A percentile compares a stretch with the other conserved stretches of the same genome.
These are phyloP conservation scores for Musa balbisiana DNA, from an alignment of 202 grass and related monocot genomes.

Conservation along the genomic window DNA sequence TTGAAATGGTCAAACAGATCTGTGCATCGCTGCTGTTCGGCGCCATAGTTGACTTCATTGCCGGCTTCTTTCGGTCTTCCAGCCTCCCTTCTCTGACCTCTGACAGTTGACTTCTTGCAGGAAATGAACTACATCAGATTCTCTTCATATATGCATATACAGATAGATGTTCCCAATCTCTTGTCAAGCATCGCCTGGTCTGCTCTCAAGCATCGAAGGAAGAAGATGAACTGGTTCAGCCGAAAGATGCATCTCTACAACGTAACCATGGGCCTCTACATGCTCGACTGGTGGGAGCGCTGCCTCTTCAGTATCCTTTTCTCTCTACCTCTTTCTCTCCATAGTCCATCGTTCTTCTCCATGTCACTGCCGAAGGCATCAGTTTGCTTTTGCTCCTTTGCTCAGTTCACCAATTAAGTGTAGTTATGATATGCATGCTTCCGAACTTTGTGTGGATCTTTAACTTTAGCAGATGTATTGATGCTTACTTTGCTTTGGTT, in stretches of 20 bases:
- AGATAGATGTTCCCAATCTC: too few species aligned
- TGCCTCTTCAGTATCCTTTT: conserved; percentile 11
- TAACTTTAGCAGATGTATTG: not conserved
- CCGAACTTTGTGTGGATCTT: not conserved
- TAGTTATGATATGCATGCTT: too few species aligned
- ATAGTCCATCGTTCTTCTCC: too few species aligned
- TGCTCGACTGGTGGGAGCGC: conserved; percentile 10
- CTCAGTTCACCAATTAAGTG: not conserved
- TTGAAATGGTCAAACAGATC: too few species aligned
- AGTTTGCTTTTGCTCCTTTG: not conserved
- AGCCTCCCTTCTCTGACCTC: too few species aligned
- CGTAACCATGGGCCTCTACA: conserved; percentile 6
- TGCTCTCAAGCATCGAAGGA: not conserved
- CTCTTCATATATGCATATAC: too few species aligned
- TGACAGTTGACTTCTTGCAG: too few species aligned
- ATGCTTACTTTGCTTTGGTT: not conserved
- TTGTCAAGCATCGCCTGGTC: not conserved
- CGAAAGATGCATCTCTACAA: conserved; percentile 4
- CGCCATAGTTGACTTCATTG: too few species aligned
- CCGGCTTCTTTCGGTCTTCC: too few species aligned
- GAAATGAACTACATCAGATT: too few species aligned
- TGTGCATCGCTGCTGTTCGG: too few species aligned
- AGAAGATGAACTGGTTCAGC: not conserved
- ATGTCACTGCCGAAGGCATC: not conserved
- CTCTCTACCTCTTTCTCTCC: too few species aligned